Percentiles rank a stretch among this genome's conserved stretches.
Evolutionary conservation across 2,329 filamentous ascomycete genomes (phyloP).

Genomic region (Claviceps sorghi): DNA sequence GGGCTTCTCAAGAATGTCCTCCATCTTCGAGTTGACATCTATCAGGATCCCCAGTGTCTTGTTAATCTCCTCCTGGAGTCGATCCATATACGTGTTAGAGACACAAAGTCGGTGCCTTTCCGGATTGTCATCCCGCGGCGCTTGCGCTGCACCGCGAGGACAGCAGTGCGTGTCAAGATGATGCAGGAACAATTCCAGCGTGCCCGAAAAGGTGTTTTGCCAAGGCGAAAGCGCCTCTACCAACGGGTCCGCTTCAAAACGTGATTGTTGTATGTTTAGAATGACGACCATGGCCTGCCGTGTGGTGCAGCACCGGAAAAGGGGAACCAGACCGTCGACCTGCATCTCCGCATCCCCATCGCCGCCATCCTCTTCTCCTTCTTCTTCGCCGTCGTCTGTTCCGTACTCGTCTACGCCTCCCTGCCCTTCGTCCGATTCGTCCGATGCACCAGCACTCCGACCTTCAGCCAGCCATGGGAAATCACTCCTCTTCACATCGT

Average conservation of each 20-base stretch:
- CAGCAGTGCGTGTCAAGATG: not conserved
- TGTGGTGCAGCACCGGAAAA: not conserved
- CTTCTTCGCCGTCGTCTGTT: not conserved
- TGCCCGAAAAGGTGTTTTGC: not conserved
- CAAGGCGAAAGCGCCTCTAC: not conserved
- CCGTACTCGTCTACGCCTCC: not conserved
- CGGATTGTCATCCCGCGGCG: not conserved
- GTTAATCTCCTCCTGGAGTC: not conserved
- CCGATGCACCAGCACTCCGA: not conserved
- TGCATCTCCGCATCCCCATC: not conserved
- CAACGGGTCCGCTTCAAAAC: not conserved
- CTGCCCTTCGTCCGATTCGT: not conserved
- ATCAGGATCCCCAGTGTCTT: not conserved
- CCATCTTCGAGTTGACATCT: too few relatives aligned
- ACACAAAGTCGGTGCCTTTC: not conserved
- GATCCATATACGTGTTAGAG: not conserved
- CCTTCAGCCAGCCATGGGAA: not conserved
- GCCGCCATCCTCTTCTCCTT: not conserved
- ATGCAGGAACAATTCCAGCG: conserved; percentile 2
- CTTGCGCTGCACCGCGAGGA: not conserved
- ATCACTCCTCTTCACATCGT: not conserved
- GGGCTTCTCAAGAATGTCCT: not conserved
- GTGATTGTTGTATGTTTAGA: not conserved
- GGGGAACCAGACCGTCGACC: not conserved
- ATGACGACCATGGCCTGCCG: not conserved